Percentiles rank a stretch among this genome's conserved stretches.
Evolutionary conservation across 495 filamentous ascomycete species (phyloP).

Genomic region (Ascobolus immersus): DNA sequence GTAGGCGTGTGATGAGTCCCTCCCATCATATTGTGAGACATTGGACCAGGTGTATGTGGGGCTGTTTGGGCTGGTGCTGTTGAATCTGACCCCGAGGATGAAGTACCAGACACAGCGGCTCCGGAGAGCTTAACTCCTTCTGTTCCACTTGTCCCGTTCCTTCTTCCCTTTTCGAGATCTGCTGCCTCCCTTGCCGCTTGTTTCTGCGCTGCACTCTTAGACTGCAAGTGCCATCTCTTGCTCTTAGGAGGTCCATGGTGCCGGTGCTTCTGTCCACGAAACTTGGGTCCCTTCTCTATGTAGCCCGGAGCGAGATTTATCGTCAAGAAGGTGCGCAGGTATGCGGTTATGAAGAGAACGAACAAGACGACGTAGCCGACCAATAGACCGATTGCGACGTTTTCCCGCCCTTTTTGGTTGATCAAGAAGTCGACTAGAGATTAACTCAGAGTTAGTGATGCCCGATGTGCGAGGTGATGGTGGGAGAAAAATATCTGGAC

Average conservation of each 20-base stretch:
- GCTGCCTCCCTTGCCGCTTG: conserved; percentile 9
- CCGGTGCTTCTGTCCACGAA: conserved; percentile 6
- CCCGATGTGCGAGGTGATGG: not conserved
- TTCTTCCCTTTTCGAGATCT: conserved; percentile 10
- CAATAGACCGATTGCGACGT: conserved; percentile 39
- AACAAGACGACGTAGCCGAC: conserved; percentile 46
- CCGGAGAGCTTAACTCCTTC: conserved; percentile 16
- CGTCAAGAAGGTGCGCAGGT: conserved; percentile 38
- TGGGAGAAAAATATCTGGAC: not conserved
- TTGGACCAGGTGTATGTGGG: not conserved
- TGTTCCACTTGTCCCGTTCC: conserved; percentile 5
- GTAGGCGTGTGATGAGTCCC: not conserved
- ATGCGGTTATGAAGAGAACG: conserved; percentile 35
- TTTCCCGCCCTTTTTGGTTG: conserved; percentile 20
- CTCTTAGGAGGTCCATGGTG: no score
- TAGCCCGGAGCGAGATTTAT: conserved; percentile 45
- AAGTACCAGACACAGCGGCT: conserved; percentile 23
- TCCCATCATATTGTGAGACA: no score
- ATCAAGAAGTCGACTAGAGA: conserved; percentile 11
- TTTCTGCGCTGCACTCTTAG: conserved; percentile 2
- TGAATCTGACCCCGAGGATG: not conserved
- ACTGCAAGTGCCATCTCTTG: conserved; percentile 10
- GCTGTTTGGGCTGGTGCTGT: not conserved
- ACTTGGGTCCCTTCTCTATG: conserved; percentile 31
- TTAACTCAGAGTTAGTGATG: conserved; percentile 3